Evolutionary conservation across 2,329 filamentous ascomycete genomes (phyloP).

Genomic region (Geosmithia morbida): DNA sequence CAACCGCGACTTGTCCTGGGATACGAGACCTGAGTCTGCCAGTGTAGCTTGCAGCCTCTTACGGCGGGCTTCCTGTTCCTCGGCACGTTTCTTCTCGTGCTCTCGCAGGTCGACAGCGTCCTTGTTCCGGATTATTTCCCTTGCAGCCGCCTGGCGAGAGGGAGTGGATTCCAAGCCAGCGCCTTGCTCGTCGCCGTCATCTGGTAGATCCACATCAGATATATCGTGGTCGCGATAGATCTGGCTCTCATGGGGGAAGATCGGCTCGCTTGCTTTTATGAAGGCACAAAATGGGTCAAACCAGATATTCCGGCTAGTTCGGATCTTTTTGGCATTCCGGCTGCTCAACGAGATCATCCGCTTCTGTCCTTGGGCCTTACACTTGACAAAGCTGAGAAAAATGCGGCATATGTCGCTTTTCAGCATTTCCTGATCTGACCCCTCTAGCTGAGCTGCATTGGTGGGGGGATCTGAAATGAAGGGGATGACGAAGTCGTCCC

Average conservation of each 20-base stretch:
- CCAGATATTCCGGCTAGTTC: neutral
- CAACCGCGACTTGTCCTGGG: constrained; percentile 31
- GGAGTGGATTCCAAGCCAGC: constrained; percentile 7
- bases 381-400: constrained; percentile 14
- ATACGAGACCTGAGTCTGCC: constrained; percentile 24
- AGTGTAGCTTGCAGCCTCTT: constrained; percentile 29
- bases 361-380: constrained; percentile 8
- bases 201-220: constrained; percentile 7
- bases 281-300: constrained; percentile 13
- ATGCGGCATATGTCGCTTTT: constrained; percentile 15
- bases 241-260: constrained; percentile 17
- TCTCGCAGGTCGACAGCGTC: constrained; percentile 36
- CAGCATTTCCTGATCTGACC: constrained; percentile 4
- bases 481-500: constrained; percentile 6
- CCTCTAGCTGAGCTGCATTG: constrained; percentile 3
- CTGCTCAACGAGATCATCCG: constrained; percentile 6
- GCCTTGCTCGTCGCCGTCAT: constrained; percentile 7
- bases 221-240: constrained; percentile 13
- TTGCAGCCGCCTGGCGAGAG: constrained; percentile 5
- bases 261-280: constrained; percentile 8
- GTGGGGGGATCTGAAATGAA: constrained; percentile 7
- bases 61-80: constrained; percentile 38
- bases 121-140: constrained; percentile 20
- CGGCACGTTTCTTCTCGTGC: constrained; percentile 34
- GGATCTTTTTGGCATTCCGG: constrained; percentile 7